Evolutionary conservation across 129 eudicot genomes (phyloP).

Genomic region (Tagetes patula): DNA sequence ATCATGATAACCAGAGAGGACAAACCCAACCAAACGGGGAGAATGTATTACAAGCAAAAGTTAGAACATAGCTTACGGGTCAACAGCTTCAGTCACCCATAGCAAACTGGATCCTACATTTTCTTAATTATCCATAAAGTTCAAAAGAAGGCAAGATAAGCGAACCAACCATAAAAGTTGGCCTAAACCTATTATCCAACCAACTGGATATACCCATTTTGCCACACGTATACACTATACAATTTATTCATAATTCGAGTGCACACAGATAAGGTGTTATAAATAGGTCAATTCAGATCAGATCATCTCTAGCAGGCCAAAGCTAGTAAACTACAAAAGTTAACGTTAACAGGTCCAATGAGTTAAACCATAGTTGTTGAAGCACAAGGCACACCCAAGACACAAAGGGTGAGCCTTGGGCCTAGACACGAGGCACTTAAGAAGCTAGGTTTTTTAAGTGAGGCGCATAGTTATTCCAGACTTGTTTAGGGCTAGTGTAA

Average conservation of each 20-base stretch:
- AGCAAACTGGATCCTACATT: not conserved
- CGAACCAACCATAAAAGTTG: not conserved
- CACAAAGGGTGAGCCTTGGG: too few relatives aligned
- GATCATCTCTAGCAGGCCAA: not conserved
- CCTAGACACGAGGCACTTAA: too few relatives aligned
- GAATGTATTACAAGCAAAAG: not conserved
- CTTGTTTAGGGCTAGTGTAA: too few relatives aligned
- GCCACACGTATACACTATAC: not conserved
- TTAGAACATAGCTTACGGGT: not conserved
- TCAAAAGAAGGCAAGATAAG: not conserved
- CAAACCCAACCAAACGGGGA: not conserved
- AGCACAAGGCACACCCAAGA: too few relatives aligned
- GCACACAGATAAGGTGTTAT: not conserved
- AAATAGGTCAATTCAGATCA: not conserved
- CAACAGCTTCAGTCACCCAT: not conserved
- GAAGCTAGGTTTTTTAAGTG: too few relatives aligned
- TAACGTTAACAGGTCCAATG: not conserved
- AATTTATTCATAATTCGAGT: not conserved
- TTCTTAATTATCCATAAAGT: not conserved
- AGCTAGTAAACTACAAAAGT: not conserved
- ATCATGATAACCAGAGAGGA: not conserved
- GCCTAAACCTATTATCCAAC: constrained; percentile 4
- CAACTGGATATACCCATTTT: not conserved
- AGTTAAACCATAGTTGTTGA: not conserved
- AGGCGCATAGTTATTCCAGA: too few relatives aligned